These are phyloP conservation scores for Aspergillus sojae DNA, from an alignment of 2,329 filamentous ascomycete genomes.

Conservation along the genomic window DNA sequence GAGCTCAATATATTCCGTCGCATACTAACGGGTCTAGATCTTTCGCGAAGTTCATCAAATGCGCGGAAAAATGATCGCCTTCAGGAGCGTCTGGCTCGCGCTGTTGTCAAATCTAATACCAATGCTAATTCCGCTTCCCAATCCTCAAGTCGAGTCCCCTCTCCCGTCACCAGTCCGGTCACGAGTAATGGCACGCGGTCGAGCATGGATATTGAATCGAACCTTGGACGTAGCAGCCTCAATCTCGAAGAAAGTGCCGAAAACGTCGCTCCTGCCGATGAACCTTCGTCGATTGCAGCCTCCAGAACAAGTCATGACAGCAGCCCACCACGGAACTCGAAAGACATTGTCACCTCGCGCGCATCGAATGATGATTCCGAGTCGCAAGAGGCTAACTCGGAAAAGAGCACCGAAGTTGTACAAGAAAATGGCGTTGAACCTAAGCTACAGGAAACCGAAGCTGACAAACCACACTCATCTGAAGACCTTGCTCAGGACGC, in stretches of 20 bases:
- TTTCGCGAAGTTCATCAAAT: conserved; percentile 67
- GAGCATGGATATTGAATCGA: conserved; percentile 40
- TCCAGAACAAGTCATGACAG: conserved; percentile 36
- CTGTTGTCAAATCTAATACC: conserved; percentile 73
- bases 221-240: conserved; percentile 22
- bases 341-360: conserved; percentile 26
- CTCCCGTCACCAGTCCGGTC: conserved; percentile 54
- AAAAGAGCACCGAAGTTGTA: background rate
- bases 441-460: background rate
- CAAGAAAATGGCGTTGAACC: background rate
- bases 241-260: conserved; percentile 26
- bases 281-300: conserved; percentile 14
- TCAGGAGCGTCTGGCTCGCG: conserved; percentile 86
- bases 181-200: conserved; percentile 49
- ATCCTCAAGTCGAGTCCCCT: conserved; percentile 52
- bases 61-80: conserved; percentile 76
- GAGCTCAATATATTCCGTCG: background rate
- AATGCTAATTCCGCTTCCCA: conserved; percentile 50
- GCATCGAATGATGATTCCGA: conserved; percentile 12
- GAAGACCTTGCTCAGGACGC: conserved; percentile 21
- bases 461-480: conserved; percentile 5
- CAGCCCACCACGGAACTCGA: conserved; percentile 28
- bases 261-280: conserved; percentile 14
- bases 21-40: conserved; percentile 41
- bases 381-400: conserved; percentile 6